These are phyloP conservation scores for Lentinula detonsa DNA, from an alignment of 768 basidiomycete species.

Conservation along the genomic window DNA sequence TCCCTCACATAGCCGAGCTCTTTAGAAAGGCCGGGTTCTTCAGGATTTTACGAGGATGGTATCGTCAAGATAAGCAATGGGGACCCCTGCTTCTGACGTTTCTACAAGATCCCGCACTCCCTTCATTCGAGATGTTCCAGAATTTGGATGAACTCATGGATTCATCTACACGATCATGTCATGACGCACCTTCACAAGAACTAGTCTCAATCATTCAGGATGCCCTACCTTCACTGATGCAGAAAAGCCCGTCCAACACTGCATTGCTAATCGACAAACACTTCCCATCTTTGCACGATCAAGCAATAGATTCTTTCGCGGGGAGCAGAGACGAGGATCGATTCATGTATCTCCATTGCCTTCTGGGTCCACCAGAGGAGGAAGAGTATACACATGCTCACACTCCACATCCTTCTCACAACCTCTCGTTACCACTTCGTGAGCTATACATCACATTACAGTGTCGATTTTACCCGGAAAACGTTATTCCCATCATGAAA, in stretches of 20 bases:
- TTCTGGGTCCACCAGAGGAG: constrained; percentile 57
- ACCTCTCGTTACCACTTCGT: constrained; percentile 46
- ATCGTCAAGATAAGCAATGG: constrained; percentile 75
- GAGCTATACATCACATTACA: constrained; percentile 67
- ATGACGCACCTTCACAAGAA: constrained; percentile 48
- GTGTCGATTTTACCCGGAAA: constrained; percentile 60
- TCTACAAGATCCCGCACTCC: constrained; percentile 66
- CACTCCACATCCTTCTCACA: constrained; percentile 26
- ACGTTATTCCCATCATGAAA: constrained; percentile 58
- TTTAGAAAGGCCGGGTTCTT: constrained; percentile 87
- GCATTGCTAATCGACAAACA: constrained; percentile 69
- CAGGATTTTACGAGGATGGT: constrained; percentile 80
- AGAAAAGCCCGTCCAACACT: constrained; percentile 54
- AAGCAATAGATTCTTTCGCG: constrained; percentile 49
- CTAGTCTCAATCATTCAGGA: constrained; percentile 47
- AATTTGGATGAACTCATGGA: constrained; percentile 58
- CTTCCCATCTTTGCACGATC: constrained; percentile 58
- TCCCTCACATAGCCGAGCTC: constrained; percentile 54
- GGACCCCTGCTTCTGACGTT: constrained; percentile 65
- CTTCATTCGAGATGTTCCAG: constrained; percentile 55
- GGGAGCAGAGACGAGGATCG: constrained; percentile 43
- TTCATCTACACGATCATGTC: constrained; percentile 37
- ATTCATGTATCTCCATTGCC: constrained; percentile 70
- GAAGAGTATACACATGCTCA: constrained; percentile 25
- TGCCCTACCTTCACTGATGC: constrained; percentile 61